Conservation (phyloP, 2,329 filamentous ascomycete species). For the Exophiala sideris region DNA sequence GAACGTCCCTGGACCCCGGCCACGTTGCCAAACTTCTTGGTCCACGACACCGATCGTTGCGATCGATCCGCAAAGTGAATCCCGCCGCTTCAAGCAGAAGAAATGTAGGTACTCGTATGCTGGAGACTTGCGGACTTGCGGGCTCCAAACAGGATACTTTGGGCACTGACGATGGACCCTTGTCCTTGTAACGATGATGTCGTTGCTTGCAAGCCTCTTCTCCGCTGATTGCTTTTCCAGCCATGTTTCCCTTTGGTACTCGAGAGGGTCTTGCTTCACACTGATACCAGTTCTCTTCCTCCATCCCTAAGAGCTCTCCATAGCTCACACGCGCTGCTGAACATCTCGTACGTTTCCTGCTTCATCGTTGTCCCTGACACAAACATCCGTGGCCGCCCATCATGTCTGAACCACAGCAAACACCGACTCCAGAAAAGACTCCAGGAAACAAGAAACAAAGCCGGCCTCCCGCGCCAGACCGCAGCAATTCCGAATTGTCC, state of each 20-base stretch:
- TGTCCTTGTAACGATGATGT: constrained; percentile 21
- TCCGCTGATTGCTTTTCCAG: constrained; percentile 9
- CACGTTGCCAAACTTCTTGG: constrained; percentile 12
- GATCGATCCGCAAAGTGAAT: constrained; percentile 6
- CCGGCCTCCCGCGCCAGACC: constrained; percentile 17
- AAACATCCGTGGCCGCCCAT: constrained; percentile 1
- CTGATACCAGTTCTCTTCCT: background rate
- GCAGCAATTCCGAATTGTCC: constrained; percentile 25
- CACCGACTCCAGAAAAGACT: constrained; percentile 24
- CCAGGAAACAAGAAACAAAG: constrained; percentile 20
- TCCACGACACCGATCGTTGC: constrained; percentile 3
- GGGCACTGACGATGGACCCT: background rate
- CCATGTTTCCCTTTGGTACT: background rate
- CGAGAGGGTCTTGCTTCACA: background rate
- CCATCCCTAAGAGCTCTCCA: background rate
- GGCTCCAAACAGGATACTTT: no score
- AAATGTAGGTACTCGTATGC: background rate
- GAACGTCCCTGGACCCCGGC: background rate
- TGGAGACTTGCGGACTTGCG: background rate
- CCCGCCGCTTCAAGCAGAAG: constrained; percentile 14
- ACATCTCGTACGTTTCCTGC: background rate
- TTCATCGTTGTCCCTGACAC: constrained; percentile 1
- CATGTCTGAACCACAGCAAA: constrained; percentile 26
- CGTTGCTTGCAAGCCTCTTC: constrained; percentile 13
- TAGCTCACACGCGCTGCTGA: background rate